phyloP scores from a whole-genome alignment of 495 filamentous ascomycete genomes.

The Penicillium paradoxum region DNA sequence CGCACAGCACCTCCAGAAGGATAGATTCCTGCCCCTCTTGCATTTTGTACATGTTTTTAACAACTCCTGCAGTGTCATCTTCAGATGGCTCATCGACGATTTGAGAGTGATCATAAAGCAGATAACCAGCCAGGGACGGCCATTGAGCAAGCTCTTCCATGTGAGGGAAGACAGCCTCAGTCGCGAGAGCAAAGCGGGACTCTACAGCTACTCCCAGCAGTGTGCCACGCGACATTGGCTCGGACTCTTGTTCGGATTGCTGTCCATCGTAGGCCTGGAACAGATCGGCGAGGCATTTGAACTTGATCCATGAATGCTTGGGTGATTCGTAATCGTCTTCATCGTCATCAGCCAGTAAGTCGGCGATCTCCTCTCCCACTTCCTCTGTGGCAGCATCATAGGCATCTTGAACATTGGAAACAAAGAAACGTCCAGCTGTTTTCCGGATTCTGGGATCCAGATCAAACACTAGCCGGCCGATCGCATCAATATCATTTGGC shows the following conservation, averaged over 20 bases:
- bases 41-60: slow-evolving; percentile 66
- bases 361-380: slow-evolving; percentile 75
- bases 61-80: slow-evolving; percentile 48
- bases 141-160: slow-evolving; percentile 75
- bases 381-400: slow-evolving; percentile 79
- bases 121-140: slow-evolving; percentile 83
- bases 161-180: slow-evolving; percentile 76
- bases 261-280: slow-evolving; percentile 70
- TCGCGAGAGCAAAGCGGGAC: slow-evolving; percentile 79
- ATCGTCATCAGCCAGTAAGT: slow-evolving; percentile 54
- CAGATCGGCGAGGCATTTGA: slow-evolving; percentile 83
- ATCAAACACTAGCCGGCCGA: slow-evolving; percentile 84
- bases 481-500: slow-evolving; percentile 79
- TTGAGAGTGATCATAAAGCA: slow-evolving; percentile 84
- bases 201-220: slow-evolving; percentile 50
- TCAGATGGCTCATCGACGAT: slow-evolving; percentile 43
- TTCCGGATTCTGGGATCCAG: slow-evolving; percentile 76
- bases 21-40: slow-evolving; percentile 74
- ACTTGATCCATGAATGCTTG: slow-evolving; percentile 77
- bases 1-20: slow-evolving; percentile 79
- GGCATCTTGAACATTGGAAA: slow-evolving; percentile 73
- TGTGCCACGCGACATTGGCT: slow-evolving; percentile 27
- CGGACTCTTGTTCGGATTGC: slow-evolving; percentile 42
- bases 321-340: slow-evolving; percentile 72
- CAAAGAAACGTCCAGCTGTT: slow-evolving; percentile 84